Evolutionary conservation across 1,284 basidiomycete species (phyloP), one percentile per base, ranked within the genome.

Genomic region (Microbotryum scabiosae): DNA sequence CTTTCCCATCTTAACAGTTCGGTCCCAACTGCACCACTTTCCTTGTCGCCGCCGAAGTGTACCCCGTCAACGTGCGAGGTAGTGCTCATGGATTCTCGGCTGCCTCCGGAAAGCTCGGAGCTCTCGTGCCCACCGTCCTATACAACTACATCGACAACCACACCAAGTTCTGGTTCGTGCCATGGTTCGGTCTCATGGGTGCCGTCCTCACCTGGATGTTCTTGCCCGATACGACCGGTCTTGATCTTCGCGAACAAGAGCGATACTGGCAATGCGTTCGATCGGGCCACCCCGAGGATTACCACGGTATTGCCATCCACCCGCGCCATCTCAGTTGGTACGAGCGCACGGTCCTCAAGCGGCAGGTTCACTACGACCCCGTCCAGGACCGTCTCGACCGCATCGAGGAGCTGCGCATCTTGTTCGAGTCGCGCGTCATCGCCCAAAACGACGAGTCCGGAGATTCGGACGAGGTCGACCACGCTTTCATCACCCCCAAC

Each of bases 221-320:
- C 73, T 64, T 71, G 2, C 74, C 75, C 21, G 80, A 81, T 69
- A 80, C 79, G 12, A 81, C 80, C n/a, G 79, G 80, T 59, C 74
- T 81, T 51, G 80, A 81, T 68, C 74, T 81, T 25, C 74, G 78
- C 58, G 80, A 82, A 73, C 79, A 80, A 69, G 80, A 82, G 69
- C 75, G 79, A 59, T 80, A 80, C 76, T 81, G 79, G 79, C 72
- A 74, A 16, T 79, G 75, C 62, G 79, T 81, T 46, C 73, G 78
- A 20, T 70, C 74, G 50, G 80, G 80, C n/a, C 73, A 75, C 26
- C 73, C 74, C 25, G 62, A 73, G 26, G 77, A 79, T 50, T 81
- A 82, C 74, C 79, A 81, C 72, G 80, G 80, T 60, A 76, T 81
- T 59, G 80, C 80, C 32, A 74, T 82, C 49, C 78, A 81, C 74